phyloP scores from a whole-genome alignment of 805 yeast genomes.

The Suhomyces canberraensis region DNA sequence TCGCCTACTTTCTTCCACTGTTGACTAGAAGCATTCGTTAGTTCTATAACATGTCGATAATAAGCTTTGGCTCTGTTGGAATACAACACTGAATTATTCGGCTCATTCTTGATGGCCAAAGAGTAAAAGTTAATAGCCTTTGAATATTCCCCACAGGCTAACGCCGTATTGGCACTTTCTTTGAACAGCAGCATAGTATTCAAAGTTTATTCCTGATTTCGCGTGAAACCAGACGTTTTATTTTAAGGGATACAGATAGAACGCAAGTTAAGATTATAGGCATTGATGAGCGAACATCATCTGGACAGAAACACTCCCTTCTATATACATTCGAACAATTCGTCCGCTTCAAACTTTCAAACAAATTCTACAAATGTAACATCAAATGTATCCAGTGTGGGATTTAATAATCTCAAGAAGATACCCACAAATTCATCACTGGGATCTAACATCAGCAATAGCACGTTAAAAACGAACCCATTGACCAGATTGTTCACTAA shows the following conservation, averaged over 20 bases:
- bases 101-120: slow-evolving; percentile 13
- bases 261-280: too few relatives aligned
- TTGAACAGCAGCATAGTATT: not conserved
- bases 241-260: too few relatives aligned
- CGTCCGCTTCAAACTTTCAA: slow-evolving; percentile 8
- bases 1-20: slow-evolving; percentile 13
- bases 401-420: slow-evolving; percentile 32
- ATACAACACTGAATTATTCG: slow-evolving; percentile 7
- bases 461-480: slow-evolving; percentile 26
- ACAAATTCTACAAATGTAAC: slow-evolving; percentile 4
- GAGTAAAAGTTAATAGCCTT: slow-evolving; percentile 17
- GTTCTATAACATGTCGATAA: slow-evolving; percentile 4
- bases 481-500: slow-evolving; percentile 29
- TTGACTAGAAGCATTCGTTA: slow-evolving; percentile 3
- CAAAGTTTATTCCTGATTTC: too few relatives aligned
- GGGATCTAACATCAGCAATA: slow-evolving; percentile 17
- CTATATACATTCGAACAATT: slow-evolving; percentile 10
- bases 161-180: slow-evolving; percentile 7
- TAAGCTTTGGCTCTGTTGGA: slow-evolving; percentile 15
- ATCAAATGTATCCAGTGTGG: slow-evolving; percentile 13
- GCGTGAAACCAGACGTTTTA: too few relatives aligned
- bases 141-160: slow-evolving; percentile 9
- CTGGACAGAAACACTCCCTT: slow-evolving; percentile 6
- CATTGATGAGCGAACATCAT: slow-evolving; percentile 1
- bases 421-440: slow-evolving; percentile 25